phyloP scores from a whole-genome alignment of 805 yeast genomes.

The Saccharomyces paradoxus region DNA sequence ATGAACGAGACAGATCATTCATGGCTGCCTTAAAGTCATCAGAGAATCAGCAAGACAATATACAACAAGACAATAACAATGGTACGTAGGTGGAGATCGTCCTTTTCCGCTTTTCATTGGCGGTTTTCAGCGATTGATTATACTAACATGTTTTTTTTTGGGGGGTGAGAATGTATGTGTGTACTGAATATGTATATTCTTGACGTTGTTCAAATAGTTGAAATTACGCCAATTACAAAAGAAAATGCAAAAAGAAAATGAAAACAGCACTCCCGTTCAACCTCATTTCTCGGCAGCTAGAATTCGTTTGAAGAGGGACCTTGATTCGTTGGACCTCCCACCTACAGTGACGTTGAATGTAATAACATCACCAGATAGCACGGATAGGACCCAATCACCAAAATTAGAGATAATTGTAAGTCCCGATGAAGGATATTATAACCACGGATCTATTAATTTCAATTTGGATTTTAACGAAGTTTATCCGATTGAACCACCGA shows the following conservation, averaged over 20 bases:
- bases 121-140: not conserved
- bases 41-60: not conserved
- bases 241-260: slow-evolving; percentile 11
- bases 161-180: not conserved
- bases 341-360: slow-evolving; percentile 13
- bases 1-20: not conserved
- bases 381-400: slow-evolving; percentile 6
- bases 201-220: slow-evolving; percentile 6
- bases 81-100: not conserved
- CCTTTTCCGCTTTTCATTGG: not conserved
- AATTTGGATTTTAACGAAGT: slow-evolving; percentile 56
- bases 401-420: slow-evolving; percentile 12
- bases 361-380: slow-evolving; percentile 4
- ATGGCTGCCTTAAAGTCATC: not conserved
- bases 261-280: not conserved
- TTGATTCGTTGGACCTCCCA: slow-evolving; percentile 20
- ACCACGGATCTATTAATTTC: slow-evolving; percentile 41
- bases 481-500: slow-evolving; percentile 91
- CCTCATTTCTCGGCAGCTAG: slow-evolving; percentile 12
- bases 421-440: slow-evolving; percentile 28
- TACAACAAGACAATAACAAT: not conserved
- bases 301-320: slow-evolving; percentile 21
- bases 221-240: slow-evolving; percentile 23
- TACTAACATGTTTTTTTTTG: not conserved
- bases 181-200: not conserved